Base-by-base conservation (phyloP, 495 filamentous ascomycete species). In the Jackrogersella minutella region DNA sequence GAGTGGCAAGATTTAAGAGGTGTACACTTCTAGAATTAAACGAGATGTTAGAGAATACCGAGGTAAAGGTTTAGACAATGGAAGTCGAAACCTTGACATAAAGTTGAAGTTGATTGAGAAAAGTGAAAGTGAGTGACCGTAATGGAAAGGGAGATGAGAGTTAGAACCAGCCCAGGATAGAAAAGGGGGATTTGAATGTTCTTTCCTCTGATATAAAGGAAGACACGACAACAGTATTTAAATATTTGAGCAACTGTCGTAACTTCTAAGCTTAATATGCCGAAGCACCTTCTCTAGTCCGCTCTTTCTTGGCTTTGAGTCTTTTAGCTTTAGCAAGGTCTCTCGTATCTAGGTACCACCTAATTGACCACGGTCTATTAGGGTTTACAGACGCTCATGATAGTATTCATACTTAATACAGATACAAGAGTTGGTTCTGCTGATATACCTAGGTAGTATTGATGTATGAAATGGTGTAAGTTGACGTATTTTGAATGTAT, bases 51-150 rank as follows among this genome's bases (percentile, higher is more conserved):
- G 47, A 26, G 13, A 28, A 52, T 57, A 34, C 39, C 21, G 31
- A 28, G 26, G 17, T 11, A 56, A 9, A 13, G 34, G n/a, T 56
- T 40, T 52, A 5, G 10, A 39, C 30, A 21, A 21, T 44, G 61
- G 61, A 69, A 69, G 66, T 40, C 41, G 50, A 46, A 51, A 5
- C 61, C 60, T 61, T 50, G 43, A n/a, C n/a, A 33, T 19, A 17
- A 36, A n/a, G 56, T 51, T 43, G 49, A 49, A 19, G 33, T 16
- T 40, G 47, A 26, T 41, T 41, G 24, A 34, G 28, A 54, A 14
- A 13, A 7, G 22, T 21, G 28, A 2, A n/a, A n/a, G n/a, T n/a
- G n/a, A 44, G 28, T 34, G 14, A 33, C 13, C 16, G 39, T 17
- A 14, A 46, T 28, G 17, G 33, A n/a, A 14, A 28, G n/a, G n/a